Evolutionary conservation across 345 rosid species (phyloP).

Genomic region (Cochlearia excelsa): DNA sequence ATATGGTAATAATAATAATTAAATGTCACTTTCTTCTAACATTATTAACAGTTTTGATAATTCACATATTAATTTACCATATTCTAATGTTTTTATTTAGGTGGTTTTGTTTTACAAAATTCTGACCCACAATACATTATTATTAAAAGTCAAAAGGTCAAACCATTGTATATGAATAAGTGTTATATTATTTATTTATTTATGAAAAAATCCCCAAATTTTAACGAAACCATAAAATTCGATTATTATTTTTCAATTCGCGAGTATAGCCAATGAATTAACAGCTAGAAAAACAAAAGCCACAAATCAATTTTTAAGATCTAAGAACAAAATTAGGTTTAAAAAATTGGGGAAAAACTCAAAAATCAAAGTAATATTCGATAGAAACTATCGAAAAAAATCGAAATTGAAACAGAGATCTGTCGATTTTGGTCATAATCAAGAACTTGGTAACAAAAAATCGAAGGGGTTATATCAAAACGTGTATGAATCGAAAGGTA

Average conservation of each 20-base stretch:
- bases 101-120: no score
- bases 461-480: slow-evolving; percentile 19
- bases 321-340: slow-evolving; percentile 16
- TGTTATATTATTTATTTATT: neutral
- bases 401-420: slow-evolving; percentile 15
- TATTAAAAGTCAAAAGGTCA: slow-evolving; percentile 7
- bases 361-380: slow-evolving; percentile 4
- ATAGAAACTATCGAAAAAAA: neutral
- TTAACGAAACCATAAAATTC: slow-evolving; percentile 42
- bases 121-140: no score
- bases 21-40: no score
- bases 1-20: slow-evolving; percentile 1
- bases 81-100: no score
- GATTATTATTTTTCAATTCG: slow-evolving; percentile 26
- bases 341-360: slow-evolving; percentile 11
- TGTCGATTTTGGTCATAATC: slow-evolving; percentile 17
- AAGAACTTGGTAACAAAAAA: slow-evolving; percentile 1
- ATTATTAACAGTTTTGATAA: no score
- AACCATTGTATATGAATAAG: slow-evolving; percentile 8
- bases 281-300: slow-evolving; percentile 2
- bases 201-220: slow-evolving; percentile 17
- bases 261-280: neutral
- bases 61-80: no score
- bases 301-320: slow-evolving; percentile 27
- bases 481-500: slow-evolving; percentile 31